These are phyloP conservation scores for Pythium dissotocum DNA, from an alignment of 352 stramenopile species.

Conservation along the genomic window DNA sequence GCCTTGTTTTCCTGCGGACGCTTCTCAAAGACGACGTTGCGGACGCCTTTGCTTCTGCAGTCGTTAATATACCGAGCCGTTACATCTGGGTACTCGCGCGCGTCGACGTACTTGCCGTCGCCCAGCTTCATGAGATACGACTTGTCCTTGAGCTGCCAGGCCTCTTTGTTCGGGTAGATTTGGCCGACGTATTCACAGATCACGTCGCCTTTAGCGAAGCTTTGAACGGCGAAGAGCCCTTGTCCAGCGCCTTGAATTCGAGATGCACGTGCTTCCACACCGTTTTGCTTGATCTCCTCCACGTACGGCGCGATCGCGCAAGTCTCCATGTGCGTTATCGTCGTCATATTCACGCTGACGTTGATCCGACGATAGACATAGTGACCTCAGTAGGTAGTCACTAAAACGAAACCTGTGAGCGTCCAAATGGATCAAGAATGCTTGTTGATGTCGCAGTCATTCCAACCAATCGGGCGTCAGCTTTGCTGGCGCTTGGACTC, in stretches of 20 bases:
- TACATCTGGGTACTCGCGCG: conserved; percentile 43
- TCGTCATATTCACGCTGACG: not conserved
- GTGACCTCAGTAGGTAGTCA: not conserved
- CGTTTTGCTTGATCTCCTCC: conserved; percentile 20
- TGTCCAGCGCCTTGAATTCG: conserved; percentile 49
- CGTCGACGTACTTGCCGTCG: conserved; percentile 75
- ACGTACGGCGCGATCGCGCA: conserved; percentile 12
- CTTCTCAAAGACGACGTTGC: conserved; percentile 84
- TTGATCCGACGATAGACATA: not conserved
- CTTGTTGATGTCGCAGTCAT: not conserved
- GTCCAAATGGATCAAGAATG: not conserved
- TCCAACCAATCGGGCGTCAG: too few relatives aligned
- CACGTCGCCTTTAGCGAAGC: conserved; percentile 22
- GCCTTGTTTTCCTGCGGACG: conserved; percentile 46
- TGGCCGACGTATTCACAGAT: conserved; percentile 36
- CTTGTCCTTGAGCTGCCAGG: conserved; percentile 66
- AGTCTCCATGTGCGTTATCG: not conserved
- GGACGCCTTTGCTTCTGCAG: conserved; percentile 48
- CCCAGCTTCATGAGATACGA: conserved; percentile 83
- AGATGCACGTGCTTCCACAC: conserved; percentile 47
- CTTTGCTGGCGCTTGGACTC: not conserved
- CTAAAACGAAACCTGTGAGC: not conserved
- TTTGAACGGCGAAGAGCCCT: conserved; percentile 47
- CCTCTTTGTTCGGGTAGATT: conserved; percentile 38
- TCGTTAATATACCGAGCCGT: conserved; percentile 84